A percentile compares a stretch with the other conserved stretches of the same genome.
phyloP scores from a whole-genome alignment of 345 rosid species.

The Camelina laxa region DNA sequence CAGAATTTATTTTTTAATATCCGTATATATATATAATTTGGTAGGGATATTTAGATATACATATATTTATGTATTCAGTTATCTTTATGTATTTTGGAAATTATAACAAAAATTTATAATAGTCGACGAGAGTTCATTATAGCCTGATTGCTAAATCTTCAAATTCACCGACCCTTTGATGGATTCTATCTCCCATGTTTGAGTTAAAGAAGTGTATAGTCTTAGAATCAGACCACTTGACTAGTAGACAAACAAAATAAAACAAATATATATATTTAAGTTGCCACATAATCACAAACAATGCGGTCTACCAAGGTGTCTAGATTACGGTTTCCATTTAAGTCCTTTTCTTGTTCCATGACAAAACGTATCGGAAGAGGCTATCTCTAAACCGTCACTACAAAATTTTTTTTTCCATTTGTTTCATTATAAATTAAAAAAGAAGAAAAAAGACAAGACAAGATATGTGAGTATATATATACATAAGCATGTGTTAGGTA shows the following conservation, averaged over 20 bases:
- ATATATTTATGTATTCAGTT: no score
- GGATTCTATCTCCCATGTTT: no score
- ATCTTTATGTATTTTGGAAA: no score
- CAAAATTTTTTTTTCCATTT: not conserved
- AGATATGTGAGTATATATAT: slow-evolving; percentile 19
- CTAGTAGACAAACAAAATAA: not conserved
- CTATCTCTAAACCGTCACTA: slow-evolving; percentile 17
- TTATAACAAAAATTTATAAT: no score
- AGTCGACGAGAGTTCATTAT: no score
- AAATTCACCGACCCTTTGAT: no score
- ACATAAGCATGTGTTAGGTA: slow-evolving; percentile 14
- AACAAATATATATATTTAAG: not conserved
- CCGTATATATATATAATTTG: no score
- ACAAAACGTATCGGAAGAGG: slow-evolving; percentile 17
- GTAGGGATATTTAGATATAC: no score
- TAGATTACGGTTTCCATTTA: slow-evolving; percentile 5
- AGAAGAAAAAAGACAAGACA: slow-evolving; percentile 15
- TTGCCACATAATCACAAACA: not conserved
- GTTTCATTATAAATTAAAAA: not conserved
- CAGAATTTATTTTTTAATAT: not conserved
- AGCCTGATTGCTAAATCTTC: no score
- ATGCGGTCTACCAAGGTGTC: slow-evolving; percentile 37
- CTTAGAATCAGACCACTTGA: slow-evolving; percentile 14
- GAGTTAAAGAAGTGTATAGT: no score
- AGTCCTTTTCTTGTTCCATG: slow-evolving; percentile 2